phyloP scores from a whole-genome alignment of 2,329 filamentous ascomycete species.

The Drechslera avenae region DNA sequence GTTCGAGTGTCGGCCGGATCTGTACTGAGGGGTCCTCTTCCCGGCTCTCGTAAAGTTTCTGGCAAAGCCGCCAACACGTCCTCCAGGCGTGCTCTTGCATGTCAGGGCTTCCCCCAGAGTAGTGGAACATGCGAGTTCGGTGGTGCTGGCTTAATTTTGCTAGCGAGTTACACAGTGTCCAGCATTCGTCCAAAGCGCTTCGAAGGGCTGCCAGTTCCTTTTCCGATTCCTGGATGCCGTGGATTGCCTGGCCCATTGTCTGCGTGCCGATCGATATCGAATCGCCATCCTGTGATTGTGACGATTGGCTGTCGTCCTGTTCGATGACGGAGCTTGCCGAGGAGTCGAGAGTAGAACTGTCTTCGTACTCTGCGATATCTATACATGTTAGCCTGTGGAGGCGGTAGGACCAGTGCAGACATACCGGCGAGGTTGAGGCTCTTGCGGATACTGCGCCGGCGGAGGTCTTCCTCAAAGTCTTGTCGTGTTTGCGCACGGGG shows the following conservation, averaged over 20 bases:
- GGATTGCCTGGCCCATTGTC: slow-evolving; percentile 58
- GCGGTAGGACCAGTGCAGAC: slow-evolving; percentile 17
- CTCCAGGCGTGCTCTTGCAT: slow-evolving; percentile 90
- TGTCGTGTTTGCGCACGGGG: slow-evolving; percentile 82
- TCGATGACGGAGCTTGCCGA: slow-evolving; percentile 39
- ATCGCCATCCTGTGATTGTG: slow-evolving; percentile 40
- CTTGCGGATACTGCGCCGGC: slow-evolving; percentile 61
- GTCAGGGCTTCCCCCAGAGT: slow-evolving; percentile 69
- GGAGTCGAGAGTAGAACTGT: slow-evolving; percentile 40
- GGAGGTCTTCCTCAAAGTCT: slow-evolving; percentile 67
- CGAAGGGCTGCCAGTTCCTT: slow-evolving; percentile 71
- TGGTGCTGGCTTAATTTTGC: slow-evolving; percentile 84
- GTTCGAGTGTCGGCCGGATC: slow-evolving; percentile 76
- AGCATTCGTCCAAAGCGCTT: slow-evolving; percentile 82
- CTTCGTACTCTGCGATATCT: slow-evolving; percentile 56
- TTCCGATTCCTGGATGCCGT: slow-evolving; percentile 63
- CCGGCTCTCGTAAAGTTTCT: slow-evolving; percentile 81
- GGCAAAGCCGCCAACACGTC: slow-evolving; percentile 90
- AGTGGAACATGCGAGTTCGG: slow-evolving; percentile 77
- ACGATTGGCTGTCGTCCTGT: slow-evolving; percentile 40
- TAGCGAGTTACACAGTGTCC: slow-evolving; percentile 91
- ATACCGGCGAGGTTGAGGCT: slow-evolving; percentile 79
- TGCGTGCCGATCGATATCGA: slow-evolving; percentile 35
- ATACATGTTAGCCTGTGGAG: slow-evolving; percentile 20
- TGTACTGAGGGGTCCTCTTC: slow-evolving; percentile 72